Evolutionary conservation across 768 basidiomycete species (phyloP).

Genomic region (Pleurotus tuber-regium): DNA sequence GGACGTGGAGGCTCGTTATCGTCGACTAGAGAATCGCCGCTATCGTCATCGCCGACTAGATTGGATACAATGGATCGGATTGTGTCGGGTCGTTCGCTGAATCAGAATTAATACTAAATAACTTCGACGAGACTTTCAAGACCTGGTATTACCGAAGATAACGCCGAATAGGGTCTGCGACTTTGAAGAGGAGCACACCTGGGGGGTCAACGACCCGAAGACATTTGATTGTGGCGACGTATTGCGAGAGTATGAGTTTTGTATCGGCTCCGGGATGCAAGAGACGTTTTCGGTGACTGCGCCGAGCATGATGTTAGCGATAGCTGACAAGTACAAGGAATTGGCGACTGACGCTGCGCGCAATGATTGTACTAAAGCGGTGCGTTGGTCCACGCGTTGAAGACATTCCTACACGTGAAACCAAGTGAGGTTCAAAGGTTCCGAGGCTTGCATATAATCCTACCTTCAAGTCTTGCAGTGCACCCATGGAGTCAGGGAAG

Average conservation of each 20-base stretch:
- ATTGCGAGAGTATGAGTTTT: conserved; percentile 83
- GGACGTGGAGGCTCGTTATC: conserved; percentile 81
- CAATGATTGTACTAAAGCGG: conserved; percentile 70
- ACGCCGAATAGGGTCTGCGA: conserved; percentile 87
- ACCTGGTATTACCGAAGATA: conserved; percentile 89
- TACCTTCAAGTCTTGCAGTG: conserved; percentile 84
- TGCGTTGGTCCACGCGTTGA: conserved; percentile 76
- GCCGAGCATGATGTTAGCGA: conserved; percentile 5
- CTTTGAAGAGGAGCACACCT: conserved; percentile 89
- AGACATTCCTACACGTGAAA: conserved; percentile 59
- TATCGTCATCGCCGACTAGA: conserved; percentile 83
- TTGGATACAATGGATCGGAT: conserved; percentile 92
- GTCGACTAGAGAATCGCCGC: conserved; percentile 78
- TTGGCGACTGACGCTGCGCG: conserved; percentile 65
- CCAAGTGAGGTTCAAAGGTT: background rate
- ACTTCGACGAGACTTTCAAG: no score
- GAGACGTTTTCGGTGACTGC: conserved; percentile 80
- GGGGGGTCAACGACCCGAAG: conserved; percentile 89
- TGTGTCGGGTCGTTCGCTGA: conserved; percentile 84
- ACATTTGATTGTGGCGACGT: conserved; percentile 90
- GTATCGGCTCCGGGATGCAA: conserved; percentile 97
- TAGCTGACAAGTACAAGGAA: background rate
- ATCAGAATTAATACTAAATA: background rate
- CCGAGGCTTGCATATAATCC: background rate
- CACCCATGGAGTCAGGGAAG: conserved; percentile 83